Base-by-base conservation (phyloP, 2,329 filamentous ascomycete genomes). In the Diaporthe nobilis region DNA sequence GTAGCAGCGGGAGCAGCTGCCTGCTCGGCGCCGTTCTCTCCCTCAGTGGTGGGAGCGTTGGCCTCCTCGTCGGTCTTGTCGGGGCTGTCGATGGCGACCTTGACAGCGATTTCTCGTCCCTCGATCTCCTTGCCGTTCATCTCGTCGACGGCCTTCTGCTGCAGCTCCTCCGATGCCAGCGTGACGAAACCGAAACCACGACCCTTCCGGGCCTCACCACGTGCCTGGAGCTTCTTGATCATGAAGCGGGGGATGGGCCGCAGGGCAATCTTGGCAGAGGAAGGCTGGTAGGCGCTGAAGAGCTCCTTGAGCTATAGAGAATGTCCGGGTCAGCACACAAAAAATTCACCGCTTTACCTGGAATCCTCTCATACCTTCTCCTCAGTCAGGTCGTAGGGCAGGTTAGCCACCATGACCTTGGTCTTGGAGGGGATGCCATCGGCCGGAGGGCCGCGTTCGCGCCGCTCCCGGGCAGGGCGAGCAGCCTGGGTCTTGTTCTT, bases 91-190 rank as follows among this genome's bases (percentile, higher is more conserved):
- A 99, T 98, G 84, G 97, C 97, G 84, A 99, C 96, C 94, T 99
- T 99, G 91, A 99, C 97, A 79, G 97, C 97, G 81, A 99, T 99
- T 90, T 98, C 96, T 83, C 97, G 96, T 79, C 96, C 97, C 86
- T 98, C 97, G 80, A 99, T 97, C 85, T 98, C 95, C 92, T 98
- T 98, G 88, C 95, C 97, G 88, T 99, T 98, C 97, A 99, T 99
- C 90, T 99, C 97, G 72, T 88, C 84, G 80, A 98, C 97, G 79
- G 97, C 97, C 94, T 98, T 98, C 88, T 97, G 93, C 91, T 99
- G 97, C 83, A 96, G 87, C 87, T 98, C 96, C 90, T 99, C 96
- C 25, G 95, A 97, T 78, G 94, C 94, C 78, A 99, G 93, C 77
- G 95, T 98, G 78, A 99, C 97, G 86, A 99, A 99, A 80, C 97